Conservation (phyloP, 805 yeast genomes). For the Saturnispora ahearnii region DNA sequence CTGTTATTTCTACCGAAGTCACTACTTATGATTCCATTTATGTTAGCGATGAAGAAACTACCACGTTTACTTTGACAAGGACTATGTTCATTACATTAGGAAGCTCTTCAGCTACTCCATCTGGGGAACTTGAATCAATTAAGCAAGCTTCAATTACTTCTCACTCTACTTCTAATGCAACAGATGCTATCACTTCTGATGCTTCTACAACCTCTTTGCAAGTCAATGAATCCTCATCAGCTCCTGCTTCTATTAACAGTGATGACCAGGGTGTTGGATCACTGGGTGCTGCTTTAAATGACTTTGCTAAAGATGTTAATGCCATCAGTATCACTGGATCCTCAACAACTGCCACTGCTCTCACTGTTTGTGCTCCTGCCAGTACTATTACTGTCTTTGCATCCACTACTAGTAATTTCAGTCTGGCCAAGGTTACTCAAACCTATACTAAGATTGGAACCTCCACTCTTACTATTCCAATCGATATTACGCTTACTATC, state of each 20-base stretch:
- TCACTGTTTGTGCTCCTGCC: conserved; percentile 5
- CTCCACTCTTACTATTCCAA: conserved; percentile 26
- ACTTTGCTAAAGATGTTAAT: not conserved
- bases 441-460: conserved; percentile 5
- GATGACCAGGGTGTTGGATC: not conserved
- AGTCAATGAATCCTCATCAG: not conserved
- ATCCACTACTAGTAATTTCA: conserved; percentile 7
- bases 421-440: conserved; percentile 3
- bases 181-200: not conserved
- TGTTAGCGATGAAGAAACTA: conserved; percentile 10
- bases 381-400: conserved; percentile 2
- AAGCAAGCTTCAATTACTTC: conserved; percentile 1
- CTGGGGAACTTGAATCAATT: not conserved
- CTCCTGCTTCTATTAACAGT: not conserved
- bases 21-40: conserved; percentile 5
- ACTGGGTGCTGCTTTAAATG: not conserved
- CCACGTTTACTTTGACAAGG: conserved; percentile 15
- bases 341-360: conserved; percentile 3
- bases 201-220: too few species aligned
- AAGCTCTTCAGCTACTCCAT: not conserved
- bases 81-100: conserved; percentile 13
- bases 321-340: conserved; percentile 6
- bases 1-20: conserved; percentile 6
- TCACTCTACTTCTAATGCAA: not conserved
- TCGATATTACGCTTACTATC: conserved; percentile 26